phyloP scores from a whole-genome alignment of 108 stramenopile species.

The Aurantiochytrium sp. region DNA sequence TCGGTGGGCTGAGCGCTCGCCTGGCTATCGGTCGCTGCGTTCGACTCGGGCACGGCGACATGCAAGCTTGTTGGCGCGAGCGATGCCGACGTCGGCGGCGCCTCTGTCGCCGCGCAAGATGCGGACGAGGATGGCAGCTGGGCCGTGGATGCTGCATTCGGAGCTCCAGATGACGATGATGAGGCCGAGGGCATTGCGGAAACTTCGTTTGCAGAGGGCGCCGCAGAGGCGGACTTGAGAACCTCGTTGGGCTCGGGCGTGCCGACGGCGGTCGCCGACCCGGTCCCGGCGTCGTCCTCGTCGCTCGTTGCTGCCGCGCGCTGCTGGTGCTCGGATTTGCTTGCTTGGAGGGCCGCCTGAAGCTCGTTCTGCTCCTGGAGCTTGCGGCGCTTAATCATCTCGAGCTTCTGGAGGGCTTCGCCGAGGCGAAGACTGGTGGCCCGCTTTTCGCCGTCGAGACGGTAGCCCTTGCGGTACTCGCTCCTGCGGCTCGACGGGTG shows the following conservation, averaged over 20 bases:
- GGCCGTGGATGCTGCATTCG: too few species aligned
- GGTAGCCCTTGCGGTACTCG: slow-evolving; percentile 4
- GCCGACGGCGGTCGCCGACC: neutral
- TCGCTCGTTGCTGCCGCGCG: neutral
- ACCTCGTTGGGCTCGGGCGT: neutral
- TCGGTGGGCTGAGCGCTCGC: too few species aligned
- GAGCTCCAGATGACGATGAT: too few species aligned
- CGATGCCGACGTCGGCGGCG: too few species aligned
- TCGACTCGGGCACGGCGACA: too few species aligned
- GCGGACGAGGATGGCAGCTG: too few species aligned
- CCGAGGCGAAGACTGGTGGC: neutral
- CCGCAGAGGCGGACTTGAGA: too few species aligned
- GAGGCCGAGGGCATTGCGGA: too few species aligned
- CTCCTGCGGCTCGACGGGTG: neutral
- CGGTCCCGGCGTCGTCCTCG: neutral
- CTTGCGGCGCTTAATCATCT: neutral
- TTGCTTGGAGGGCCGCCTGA: neutral
- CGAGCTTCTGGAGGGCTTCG: neutral
- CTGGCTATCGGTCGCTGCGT: too few species aligned
- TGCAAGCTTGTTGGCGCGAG: too few species aligned
- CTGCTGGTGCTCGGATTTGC: neutral
- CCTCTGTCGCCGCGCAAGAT: too few species aligned
- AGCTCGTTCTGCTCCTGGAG: neutral
- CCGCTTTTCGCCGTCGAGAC: neutral
- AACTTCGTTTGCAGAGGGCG: too few species aligned